phyloP scores from a whole-genome alignment of 2,329 filamentous ascomycete species.

The Byssoonygena ceratinophila region DNA sequence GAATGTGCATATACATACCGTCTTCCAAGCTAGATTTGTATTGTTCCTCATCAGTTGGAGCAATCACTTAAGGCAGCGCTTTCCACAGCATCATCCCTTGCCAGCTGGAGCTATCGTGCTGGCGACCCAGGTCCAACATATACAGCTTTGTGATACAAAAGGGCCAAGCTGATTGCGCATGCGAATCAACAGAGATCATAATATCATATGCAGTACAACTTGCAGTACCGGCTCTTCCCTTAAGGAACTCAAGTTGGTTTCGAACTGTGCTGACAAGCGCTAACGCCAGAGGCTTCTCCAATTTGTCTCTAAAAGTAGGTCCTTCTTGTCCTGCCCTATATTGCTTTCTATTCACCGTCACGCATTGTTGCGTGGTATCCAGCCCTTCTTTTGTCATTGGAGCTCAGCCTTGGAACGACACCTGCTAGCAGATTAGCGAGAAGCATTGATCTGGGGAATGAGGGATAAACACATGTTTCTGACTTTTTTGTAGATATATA shows the following conservation, averaged over 20 bases:
- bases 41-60: too few species aligned
- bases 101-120: constrained; percentile 6
- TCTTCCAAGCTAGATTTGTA: too few species aligned
- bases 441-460: too few species aligned
- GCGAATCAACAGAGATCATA: neutral
- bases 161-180: too few species aligned
- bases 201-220: neutral
- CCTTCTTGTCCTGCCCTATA: constrained; percentile 5
- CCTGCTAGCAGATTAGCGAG: too few species aligned
- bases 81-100: constrained; percentile 6
- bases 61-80: neutral
- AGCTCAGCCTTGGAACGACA: neutral
- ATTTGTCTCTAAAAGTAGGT: neutral
- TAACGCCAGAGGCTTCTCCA: neutral
- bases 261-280: constrained; percentile 3
- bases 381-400: neutral
- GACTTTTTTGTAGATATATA: too few species aligned
- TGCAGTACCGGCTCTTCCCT: neutral
- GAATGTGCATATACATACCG: too few species aligned
- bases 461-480: too few species aligned
- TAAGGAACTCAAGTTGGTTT: neutral
- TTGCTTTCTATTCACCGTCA: neutral
- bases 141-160: constrained; percentile 6
- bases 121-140: constrained; percentile 5
- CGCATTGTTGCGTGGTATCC: constrained; percentile 6